Evolutionary conservation across 768 basidiomycete genomes (phyloP).

Genomic region (Cystobasidium onofrii): DNA sequence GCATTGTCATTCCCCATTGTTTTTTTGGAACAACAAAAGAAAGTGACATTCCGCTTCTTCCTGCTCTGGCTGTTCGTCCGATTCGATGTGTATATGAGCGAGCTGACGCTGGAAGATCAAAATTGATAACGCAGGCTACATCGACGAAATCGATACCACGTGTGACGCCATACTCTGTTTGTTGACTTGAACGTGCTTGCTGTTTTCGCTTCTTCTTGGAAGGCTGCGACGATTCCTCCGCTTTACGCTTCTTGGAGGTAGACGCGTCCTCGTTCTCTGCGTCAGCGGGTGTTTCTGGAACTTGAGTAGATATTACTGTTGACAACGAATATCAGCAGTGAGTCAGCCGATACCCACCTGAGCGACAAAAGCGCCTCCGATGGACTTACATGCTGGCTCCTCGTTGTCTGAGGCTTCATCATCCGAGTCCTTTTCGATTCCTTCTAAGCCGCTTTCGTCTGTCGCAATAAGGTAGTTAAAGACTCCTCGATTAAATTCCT

Average conservation of each 20-base stretch:
- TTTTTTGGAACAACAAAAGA: conserved; percentile 65
- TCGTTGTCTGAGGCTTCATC: conserved; percentile 44
- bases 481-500: conserved; percentile 96
- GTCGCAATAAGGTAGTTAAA: conserved; percentile 99
- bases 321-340: neutral
- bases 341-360: no score
- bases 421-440: conserved; percentile 52
- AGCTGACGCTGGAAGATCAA: conserved; percentile 83
- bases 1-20: conserved; percentile 61
- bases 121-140: conserved; percentile 94
- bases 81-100: conserved; percentile 90
- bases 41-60: conserved; percentile 80
- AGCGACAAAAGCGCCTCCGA: neutral
- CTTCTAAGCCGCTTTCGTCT: conserved; percentile 65
- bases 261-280: conserved; percentile 14
- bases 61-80: conserved; percentile 92
- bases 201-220: conserved; percentile 46
- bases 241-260: conserved; percentile 30
- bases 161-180: conserved; percentile 85
- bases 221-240: conserved; percentile 39
- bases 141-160: conserved; percentile 95
- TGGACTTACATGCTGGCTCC: conserved; percentile 12
- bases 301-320: conserved; percentile 39
- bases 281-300: neutral
- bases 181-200: conserved; percentile 50